A percentile compares a stretch with the other conserved stretches of the same genome.
Evolutionary conservation across 2,329 filamentous ascomycete species (phyloP).

Genomic region (Ambrosiella beaveri): DNA sequence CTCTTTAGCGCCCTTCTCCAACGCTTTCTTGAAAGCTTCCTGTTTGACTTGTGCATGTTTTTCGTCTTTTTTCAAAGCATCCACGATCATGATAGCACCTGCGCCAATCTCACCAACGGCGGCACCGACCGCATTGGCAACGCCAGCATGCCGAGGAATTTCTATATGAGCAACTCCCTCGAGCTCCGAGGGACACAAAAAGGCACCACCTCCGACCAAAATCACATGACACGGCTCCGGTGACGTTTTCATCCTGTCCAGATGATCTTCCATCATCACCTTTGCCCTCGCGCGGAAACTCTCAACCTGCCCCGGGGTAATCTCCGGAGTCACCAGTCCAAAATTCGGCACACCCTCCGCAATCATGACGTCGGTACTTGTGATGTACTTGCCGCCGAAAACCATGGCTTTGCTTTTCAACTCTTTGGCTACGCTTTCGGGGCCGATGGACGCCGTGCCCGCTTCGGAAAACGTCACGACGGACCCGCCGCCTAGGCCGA

Average conservation of each 20-base stretch:
- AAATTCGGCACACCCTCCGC: conserved; percentile 16
- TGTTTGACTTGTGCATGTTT: conserved; percentile 14
- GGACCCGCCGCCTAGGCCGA: conserved; percentile 16
- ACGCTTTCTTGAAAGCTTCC: conserved; percentile 13
- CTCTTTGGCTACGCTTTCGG: conserved; percentile 17
- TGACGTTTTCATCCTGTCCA: conserved; percentile 16
- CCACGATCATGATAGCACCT: conserved; percentile 14
- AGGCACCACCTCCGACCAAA: conserved; percentile 16
- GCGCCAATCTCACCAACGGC: conserved; percentile 16
- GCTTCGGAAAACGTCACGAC: conserved; percentile 10
- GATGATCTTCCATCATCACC: conserved; percentile 15
- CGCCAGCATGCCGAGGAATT: conserved; percentile 14
- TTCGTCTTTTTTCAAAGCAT: conserved; percentile 13
- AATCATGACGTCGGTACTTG: conserved; percentile 17
- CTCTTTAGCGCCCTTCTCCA: conserved; percentile 14
- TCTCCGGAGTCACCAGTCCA: conserved; percentile 13
- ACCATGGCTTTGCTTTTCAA: conserved; percentile 14
- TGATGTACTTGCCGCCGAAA: conserved; percentile 16
- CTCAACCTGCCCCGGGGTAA: conserved; percentile 15
- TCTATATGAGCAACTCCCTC: conserved; percentile 15
- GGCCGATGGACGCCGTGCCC: conserved; percentile 17
- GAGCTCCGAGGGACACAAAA: conserved; percentile 14
- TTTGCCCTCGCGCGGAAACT: conserved; percentile 11
- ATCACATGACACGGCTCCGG: conserved; percentile 15
- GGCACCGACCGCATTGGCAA: conserved; percentile 16